Conservation (phyloP, 176 grass and related monocot species). For the Cocos nucifera region DNA sequence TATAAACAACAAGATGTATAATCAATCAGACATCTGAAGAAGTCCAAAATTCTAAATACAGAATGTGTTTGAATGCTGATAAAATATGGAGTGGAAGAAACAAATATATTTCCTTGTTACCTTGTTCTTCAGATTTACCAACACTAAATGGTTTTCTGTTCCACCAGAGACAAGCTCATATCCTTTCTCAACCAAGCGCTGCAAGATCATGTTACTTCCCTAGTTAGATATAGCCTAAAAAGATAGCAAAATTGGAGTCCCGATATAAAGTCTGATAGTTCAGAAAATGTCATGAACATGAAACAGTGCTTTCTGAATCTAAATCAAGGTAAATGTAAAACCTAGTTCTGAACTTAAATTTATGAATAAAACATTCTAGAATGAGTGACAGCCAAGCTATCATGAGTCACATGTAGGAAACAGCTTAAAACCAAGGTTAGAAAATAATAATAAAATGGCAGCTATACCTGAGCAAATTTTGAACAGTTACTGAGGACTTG, state of each 20-base stretch:
- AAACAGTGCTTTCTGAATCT: too few relatives aligned
- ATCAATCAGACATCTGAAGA: too few relatives aligned
- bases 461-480: conserved; percentile 80
- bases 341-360: too few relatives aligned
- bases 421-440: background rate
- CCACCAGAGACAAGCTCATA: conserved; percentile 96
- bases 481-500: conserved; percentile 91
- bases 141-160: conserved; percentile 97
- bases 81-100: conserved; percentile 2
- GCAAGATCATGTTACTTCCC: conserved; percentile 28
- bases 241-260: background rate
- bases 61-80: background rate
- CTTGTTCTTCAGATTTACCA: conserved; percentile 96
- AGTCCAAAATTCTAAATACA: too few relatives aligned
- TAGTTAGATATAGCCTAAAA: background rate
- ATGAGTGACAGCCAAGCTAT: too few relatives aligned
- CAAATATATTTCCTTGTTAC: conserved; percentile 36
- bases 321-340: too few relatives aligned
- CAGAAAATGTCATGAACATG: too few relatives aligned
- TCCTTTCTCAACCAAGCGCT: conserved; percentile 62
- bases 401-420: too few relatives aligned
- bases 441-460: background rate
- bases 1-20: too few relatives aligned
- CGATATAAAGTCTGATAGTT: too few relatives aligned
- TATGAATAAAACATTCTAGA: too few relatives aligned